These are phyloP conservation scores for Cladosporium sp. DNA, from an alignment of 2,329 filamentous ascomycete genomes.

Conservation along the genomic window DNA sequence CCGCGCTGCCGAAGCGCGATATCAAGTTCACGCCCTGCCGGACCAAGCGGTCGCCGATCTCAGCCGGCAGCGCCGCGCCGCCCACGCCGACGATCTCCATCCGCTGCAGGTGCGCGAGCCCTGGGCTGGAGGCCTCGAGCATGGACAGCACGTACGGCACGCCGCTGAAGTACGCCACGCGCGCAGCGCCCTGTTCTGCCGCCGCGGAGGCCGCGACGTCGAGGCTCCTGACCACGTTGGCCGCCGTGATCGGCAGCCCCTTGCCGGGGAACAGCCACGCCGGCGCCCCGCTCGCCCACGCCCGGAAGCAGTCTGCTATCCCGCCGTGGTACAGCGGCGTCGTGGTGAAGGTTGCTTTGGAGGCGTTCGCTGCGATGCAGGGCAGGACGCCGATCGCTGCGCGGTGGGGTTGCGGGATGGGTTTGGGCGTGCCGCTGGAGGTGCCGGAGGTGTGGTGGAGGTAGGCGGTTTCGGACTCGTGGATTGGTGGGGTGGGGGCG, in stretches of 20 bases:
- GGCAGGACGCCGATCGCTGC: constrained; percentile 52
- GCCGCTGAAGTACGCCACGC: constrained; percentile 54
- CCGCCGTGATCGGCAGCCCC: constrained; percentile 49
- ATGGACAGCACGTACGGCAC: constrained; percentile 55
- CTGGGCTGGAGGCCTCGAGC: constrained; percentile 40
- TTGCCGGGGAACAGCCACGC: constrained; percentile 59
- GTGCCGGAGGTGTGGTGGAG: constrained; percentile 61
- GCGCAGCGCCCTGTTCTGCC: constrained; percentile 18
- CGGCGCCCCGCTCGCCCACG: constrained; percentile 54
- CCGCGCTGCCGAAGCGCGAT: constrained; percentile 59
- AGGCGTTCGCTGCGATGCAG: constrained; percentile 32
- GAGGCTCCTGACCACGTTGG: constrained; percentile 48
- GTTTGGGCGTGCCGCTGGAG: constrained; percentile 57
- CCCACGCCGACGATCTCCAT: constrained; percentile 61
- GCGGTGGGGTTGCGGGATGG: constrained; percentile 53
- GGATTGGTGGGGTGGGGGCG: constrained; percentile 9
- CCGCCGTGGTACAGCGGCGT: constrained; percentile 63
- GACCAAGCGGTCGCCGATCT: constrained; percentile 51
- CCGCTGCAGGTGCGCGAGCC: constrained; percentile 37
- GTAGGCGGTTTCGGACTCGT: constrained; percentile 45
- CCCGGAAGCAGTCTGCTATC: constrained; percentile 55
- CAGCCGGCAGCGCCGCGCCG: constrained; percentile 51
- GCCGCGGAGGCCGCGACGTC: constrained; percentile 25
- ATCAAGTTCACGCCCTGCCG: constrained; percentile 48
- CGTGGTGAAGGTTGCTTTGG: constrained; percentile 54